These are phyloP conservation scores for Oryza officinalis DNA, from an alignment of 176 grass and related monocot species.

Conservation along the genomic window DNA sequence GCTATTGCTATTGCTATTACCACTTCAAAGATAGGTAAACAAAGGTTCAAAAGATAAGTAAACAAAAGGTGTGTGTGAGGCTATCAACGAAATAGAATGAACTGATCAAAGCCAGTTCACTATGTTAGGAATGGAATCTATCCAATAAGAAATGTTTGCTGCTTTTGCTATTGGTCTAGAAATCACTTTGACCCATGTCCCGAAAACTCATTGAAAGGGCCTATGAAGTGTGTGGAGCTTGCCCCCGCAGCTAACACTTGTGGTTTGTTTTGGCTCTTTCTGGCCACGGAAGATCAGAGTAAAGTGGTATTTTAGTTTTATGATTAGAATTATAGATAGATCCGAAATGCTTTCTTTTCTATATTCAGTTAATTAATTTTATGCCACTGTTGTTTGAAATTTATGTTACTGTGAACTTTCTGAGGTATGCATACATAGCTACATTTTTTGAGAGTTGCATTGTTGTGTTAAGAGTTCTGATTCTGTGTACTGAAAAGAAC, in stretches of 20 bases:
- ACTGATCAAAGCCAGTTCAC: no score
- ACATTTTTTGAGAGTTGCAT: conserved; percentile 2
- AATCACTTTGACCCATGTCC: no score
- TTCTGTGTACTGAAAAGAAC: neutral
- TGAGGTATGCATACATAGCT: neutral
- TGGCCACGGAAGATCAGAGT: conserved; percentile 10
- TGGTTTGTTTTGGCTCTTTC: conserved; percentile 3
- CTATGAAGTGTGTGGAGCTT: neutral
- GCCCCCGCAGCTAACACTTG: neutral
- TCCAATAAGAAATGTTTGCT: no score
- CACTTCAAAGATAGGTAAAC: no score
- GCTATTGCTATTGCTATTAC: no score
- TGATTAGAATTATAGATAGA: conserved; percentile 21
- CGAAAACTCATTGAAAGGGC: no score
- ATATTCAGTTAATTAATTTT: neutral
- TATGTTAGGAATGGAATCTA: no score
- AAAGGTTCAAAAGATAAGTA: no score
- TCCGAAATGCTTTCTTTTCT: conserved; percentile 17
- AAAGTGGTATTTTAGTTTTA: conserved; percentile 20
- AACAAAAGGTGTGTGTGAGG: no score
- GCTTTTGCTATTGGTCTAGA: no score
- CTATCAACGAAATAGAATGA: no score
- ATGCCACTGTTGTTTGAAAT: conserved; percentile 7
- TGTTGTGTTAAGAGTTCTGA: conserved; percentile 21
- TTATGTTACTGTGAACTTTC: neutral